These are phyloP conservation scores for Inga oerstediana DNA, from an alignment of 306 rosid genomes.

Conservation along the genomic window DNA sequence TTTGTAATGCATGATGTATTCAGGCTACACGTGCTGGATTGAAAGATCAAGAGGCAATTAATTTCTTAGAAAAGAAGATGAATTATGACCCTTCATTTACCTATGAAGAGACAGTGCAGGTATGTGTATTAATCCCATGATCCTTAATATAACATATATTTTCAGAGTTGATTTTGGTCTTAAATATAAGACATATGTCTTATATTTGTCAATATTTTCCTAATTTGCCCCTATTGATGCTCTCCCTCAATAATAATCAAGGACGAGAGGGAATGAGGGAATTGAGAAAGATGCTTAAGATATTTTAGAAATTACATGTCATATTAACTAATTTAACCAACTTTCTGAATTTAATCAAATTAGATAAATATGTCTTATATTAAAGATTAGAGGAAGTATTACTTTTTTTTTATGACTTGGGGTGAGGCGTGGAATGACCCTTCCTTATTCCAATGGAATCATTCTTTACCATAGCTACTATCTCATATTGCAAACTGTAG, in stretches of 20 bases:
- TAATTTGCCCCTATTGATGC: too few relatives aligned
- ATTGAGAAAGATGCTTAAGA: too few relatives aligned
- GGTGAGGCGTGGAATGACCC: neutral
- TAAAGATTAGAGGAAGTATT: neutral
- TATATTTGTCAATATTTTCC: too few relatives aligned
- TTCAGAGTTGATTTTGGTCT: too few relatives aligned
- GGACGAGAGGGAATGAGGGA: too few relatives aligned
- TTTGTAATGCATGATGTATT: constrained; percentile 31
- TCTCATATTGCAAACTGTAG: neutral
- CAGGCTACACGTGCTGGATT: constrained; percentile 99
- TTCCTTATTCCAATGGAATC: neutral
- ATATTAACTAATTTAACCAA: too few relatives aligned
- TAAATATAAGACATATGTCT: too few relatives aligned
- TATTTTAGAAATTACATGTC: too few relatives aligned
- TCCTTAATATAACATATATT: too few relatives aligned
- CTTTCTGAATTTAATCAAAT: too few relatives aligned
- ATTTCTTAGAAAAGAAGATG: constrained; percentile 99
- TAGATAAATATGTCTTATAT: too few relatives aligned
- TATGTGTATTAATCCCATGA: constrained; percentile 9
- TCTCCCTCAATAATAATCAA: too few relatives aligned
- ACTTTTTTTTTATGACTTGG: neutral
- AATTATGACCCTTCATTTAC: constrained; percentile 92
- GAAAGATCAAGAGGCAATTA: constrained; percentile 99
- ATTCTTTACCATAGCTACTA: neutral
- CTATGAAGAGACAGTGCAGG: constrained; percentile 97